Base-by-base conservation (phyloP, 352 stramenopile species). In the Pythium phragmitis region DNA sequence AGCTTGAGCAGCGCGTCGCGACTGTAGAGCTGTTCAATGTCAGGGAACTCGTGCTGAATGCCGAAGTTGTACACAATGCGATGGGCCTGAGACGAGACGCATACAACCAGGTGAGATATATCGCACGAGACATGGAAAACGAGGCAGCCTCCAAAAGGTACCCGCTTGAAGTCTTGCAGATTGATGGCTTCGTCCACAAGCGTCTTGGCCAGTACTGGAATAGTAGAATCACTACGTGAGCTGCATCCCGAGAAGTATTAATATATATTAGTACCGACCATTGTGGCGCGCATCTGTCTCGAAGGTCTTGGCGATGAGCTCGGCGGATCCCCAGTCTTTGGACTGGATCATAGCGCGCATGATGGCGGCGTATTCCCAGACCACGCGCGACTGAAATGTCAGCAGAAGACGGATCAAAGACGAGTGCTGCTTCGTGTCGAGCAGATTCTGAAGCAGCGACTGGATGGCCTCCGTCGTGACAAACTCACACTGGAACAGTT, bases 1-100 rank as follows among this genome's bases (percentile, higher is more conserved):
- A 91, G 69, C 49, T 77, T 74, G 26, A 81, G 49, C 17, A 89
- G 51, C 39, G 73, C 71, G 50, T 91, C 81, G 19, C 78, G 77
- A 41, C 70, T 85, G 67, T 88, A 89, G 14, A 91, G 61, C n/a
- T 75, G 70, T 33, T 89, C 80, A 45, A 90, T 79, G 36, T 87
- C 74, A 17, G 81, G 79, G 49, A 79, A 90, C 19, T 76, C 49
- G 49, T 73, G 58, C 61, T 87, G 79, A 16, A 88, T 60, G 39
- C 63, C 60, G 49, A 83, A 79, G 37, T 72, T 82, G 48, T 70
- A 67, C 17, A 90, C 81, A 11, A 90, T 63, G 19, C 77, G 77
- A 69, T 90, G 75, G 0, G 81, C 80, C 80, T 89, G 26, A 57
- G n/a, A 46, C 7, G 39, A 19, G 8, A 6, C 9, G 13, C n/a